Evolutionary conservation across 2,329 filamentous ascomycete genomes (phyloP).

Genomic region (Trichophyton simii): DNA sequence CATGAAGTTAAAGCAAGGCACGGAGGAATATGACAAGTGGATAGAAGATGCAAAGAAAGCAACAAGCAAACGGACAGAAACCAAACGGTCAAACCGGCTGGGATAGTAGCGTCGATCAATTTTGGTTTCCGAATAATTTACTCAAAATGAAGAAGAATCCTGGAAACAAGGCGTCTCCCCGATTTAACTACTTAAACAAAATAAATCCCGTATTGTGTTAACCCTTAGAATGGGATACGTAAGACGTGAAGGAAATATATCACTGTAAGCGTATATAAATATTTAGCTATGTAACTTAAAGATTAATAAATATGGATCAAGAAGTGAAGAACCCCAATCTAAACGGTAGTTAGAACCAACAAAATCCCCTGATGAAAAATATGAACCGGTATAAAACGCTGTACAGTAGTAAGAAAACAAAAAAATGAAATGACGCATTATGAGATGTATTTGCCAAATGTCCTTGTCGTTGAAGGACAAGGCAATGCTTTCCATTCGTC

Average conservation of each 20-base stretch:
- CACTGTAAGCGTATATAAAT: background rate
- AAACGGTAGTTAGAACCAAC: background rate
- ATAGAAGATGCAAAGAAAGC: constrained; percentile 54
- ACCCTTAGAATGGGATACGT: background rate
- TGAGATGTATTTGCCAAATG: background rate
- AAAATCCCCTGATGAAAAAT: background rate
- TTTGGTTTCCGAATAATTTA: background rate
- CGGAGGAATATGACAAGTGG: constrained; percentile 62
- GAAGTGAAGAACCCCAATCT: background rate
- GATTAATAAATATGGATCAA: background rate
- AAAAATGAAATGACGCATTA: background rate
- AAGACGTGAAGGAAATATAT: background rate
- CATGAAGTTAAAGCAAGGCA: constrained; percentile 47
- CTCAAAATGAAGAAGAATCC: background rate
- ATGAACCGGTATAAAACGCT: constrained; percentile 1
- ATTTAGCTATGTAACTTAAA: background rate
- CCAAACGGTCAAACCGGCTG: constrained; percentile 14
- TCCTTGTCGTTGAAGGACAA: background rate
- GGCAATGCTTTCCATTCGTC: background rate
- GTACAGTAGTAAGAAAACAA: background rate
- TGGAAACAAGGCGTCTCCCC: background rate
- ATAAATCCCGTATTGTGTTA: background rate
- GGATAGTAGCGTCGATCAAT: background rate
- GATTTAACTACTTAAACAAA: background rate
- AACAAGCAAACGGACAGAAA: constrained; percentile 30